phyloP scores from a whole-genome alignment of 345 rosid species.

The Draba incana region DNA sequence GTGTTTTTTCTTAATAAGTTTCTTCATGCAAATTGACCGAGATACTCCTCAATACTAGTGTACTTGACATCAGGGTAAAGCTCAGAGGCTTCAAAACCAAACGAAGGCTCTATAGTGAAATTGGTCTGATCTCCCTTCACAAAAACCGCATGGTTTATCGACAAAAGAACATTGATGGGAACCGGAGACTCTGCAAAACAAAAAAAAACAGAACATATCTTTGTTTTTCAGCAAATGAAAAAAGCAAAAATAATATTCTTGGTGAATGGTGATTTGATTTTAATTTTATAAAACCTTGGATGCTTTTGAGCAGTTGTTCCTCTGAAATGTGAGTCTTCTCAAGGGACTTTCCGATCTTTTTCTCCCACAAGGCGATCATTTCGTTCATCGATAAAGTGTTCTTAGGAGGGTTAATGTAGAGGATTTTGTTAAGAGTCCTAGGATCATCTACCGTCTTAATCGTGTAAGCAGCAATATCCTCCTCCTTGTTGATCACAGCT shows the following conservation, averaged over 20 bases:
- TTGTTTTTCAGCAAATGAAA: no score
- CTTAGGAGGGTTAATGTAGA: constrained; percentile 57
- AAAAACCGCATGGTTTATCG: constrained; percentile 60
- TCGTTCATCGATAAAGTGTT: constrained; percentile 67
- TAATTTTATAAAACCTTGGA: constrained; percentile 47
- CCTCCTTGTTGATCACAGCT: constrained; percentile 64
- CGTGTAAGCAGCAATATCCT: constrained; percentile 56
- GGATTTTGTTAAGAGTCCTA: constrained; percentile 59
- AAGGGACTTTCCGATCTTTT: constrained; percentile 60
- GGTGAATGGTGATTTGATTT: no score
- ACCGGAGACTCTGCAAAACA: constrained; percentile 53
- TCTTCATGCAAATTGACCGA: constrained; percentile 53
- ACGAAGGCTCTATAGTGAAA: constrained; percentile 66
- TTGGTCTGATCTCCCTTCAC: constrained; percentile 75
- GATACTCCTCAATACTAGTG: constrained; percentile 70
- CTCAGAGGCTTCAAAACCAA: constrained; percentile 79
- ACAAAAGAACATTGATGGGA: constrained; percentile 51
- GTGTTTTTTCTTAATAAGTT: not conserved
- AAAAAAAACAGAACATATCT: not conserved
- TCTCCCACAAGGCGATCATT: constrained; percentile 67
- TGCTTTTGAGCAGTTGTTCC: constrained; percentile 56
- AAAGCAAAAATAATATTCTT: no score
- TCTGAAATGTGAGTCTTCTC: constrained; percentile 58
- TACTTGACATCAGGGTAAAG: constrained; percentile 78
- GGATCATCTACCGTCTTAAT: constrained; percentile 68